These are phyloP conservation scores for Podila epicladia DNA, from an alignment of 192 early-diverging fungal species.

Conservation along the genomic window DNA sequence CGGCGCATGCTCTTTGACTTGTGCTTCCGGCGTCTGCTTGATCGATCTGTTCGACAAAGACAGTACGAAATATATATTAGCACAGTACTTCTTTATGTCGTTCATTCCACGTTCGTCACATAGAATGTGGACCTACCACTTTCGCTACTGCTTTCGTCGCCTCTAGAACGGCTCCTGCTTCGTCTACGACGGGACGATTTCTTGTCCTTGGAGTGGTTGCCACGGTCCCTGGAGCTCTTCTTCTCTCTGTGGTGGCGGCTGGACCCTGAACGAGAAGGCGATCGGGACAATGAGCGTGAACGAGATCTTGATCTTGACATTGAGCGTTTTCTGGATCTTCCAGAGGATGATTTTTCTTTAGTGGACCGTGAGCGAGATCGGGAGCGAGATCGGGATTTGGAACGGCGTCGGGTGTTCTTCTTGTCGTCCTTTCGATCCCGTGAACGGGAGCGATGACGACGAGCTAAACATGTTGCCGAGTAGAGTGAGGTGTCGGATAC, in stretches of 20 bases:
- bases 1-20: slow-evolving; percentile 41
- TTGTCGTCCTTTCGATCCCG: slow-evolving; percentile 11
- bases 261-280: slow-evolving; percentile 14
- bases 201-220: background rate
- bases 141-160: slow-evolving; percentile 1
- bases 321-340: background rate
- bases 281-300: background rate
- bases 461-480: slow-evolving; percentile 2
- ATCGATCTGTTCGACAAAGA: slow-evolving; percentile 7
- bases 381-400: background rate
- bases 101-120: background rate
- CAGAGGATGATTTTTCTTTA: too few species aligned
- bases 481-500: background rate
- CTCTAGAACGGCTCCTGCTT: slow-evolving; percentile 20
- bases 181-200: slow-evolving; percentile 4
- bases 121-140: background rate
- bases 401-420: background rate
- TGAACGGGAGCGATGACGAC: slow-evolving; percentile 30
- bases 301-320: slow-evolving; percentile 14
- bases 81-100: too few species aligned
- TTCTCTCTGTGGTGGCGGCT: slow-evolving; percentile 12
- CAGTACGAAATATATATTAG: background rate
- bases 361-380: slow-evolving; percentile 5
- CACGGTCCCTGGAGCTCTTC: slow-evolving; percentile 12
- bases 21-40: slow-evolving; percentile 19